Evolutionary conservation across 257 asterid genomes (phyloP), one percentile per base, ranked within the genome.

Genomic region (Solanum pimpinellifolium): DNA sequence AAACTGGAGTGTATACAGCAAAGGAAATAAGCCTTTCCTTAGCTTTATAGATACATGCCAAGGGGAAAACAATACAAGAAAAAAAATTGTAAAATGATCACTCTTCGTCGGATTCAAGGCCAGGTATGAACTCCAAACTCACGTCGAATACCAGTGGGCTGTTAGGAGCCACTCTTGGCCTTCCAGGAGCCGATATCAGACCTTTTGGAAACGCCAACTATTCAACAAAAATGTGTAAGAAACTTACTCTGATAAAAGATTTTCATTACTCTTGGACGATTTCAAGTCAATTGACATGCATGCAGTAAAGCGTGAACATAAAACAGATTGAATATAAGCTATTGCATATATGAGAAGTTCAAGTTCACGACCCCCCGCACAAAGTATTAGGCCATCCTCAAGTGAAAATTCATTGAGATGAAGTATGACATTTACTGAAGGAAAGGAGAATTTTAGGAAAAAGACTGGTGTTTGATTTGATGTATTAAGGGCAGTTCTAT

Each of bases 201-300:
- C 99, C 99, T 93, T 96, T 97, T 0, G 99, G 98, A 86, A 95
- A 97, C 29, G 99, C 98, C 84, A 97, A 88, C 98, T 97, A 89
- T 76, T 86, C 88, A 89, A 78, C 89, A 88, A 87, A 83, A 84
- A 84, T 25, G n/a, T 27, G 20, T 3, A 21, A 83, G 46, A 42
- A 37, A 25, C 21, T 46, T 29, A 11, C 42, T 62, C 25, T 56
- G 41, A 29, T n/a, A 9, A 44, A 37, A 42, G 37, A 29, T 13
- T 16, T 73, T 44, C 21, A 10, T 3, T 41, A 18, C 10, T 66
- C 39, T 21, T 41, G 77, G 80, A 84, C 27, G 21, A 66, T 84
- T 44, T 78, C 80, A 62, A 66, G 60, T 18, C 87, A 65, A 66
- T 66, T 41, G 75, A 41, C 87, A 84, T 66, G 78, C 41, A 41